phyloP scores from a whole-genome alignment of 352 stramenopile species.

The Thalassiosira pacifica region DNA sequence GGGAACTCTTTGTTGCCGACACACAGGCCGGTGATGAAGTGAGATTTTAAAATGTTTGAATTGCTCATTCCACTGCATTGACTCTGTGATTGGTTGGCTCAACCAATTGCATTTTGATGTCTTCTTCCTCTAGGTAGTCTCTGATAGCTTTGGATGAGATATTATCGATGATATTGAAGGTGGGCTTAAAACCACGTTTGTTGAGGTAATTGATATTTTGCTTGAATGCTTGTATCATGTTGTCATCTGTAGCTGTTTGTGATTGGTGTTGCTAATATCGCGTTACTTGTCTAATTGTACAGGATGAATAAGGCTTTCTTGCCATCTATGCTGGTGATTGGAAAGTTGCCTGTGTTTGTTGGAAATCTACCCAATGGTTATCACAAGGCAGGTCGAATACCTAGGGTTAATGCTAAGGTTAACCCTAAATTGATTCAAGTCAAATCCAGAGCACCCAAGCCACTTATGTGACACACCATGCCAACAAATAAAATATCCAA shows the following conservation, averaged over 20 bases:
- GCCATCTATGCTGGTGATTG: too few species aligned
- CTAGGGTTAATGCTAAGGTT: too few species aligned
- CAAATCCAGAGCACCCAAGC: too few species aligned
- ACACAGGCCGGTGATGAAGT: constrained; percentile 5
- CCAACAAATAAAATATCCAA: too few species aligned
- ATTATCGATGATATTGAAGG: constrained; percentile 26
- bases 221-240: constrained; percentile 9
- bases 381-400: too few species aligned
- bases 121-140: background rate
- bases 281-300: constrained; percentile 1
- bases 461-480: too few species aligned
- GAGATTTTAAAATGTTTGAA: constrained; percentile 30
- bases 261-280: constrained; percentile 16
- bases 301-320: too few species aligned
- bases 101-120: background rate
- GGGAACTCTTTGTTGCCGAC: constrained; percentile 46
- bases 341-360: too few species aligned
- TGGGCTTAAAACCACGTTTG: constrained; percentile 17
- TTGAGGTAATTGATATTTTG: background rate
- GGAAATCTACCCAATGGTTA: too few species aligned
- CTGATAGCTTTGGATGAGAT: constrained; percentile 12
- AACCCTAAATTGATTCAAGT: too few species aligned
- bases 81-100: constrained; percentile 15
- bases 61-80: constrained; percentile 9
- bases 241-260: background rate